Percentiles rank a stretch among this genome's conserved stretches.
phyloP scores from a whole-genome alignment of 176 grass and related monocot genomes.

The Rhynchospora breviuscula region DNA sequence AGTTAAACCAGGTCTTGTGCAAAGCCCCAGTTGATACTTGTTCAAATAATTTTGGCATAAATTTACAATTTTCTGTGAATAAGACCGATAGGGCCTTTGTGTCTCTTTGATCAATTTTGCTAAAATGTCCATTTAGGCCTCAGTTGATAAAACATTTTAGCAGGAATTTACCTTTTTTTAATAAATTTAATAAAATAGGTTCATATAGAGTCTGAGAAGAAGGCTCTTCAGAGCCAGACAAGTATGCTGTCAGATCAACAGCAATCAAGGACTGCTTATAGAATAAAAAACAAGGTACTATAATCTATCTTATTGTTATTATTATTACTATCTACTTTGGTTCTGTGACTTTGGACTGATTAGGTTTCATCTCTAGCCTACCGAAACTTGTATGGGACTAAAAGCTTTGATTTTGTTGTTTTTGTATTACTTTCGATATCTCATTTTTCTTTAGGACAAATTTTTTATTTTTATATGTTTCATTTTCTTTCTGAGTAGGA shows the following conservation, averaged over 20 bases:
- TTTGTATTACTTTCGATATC: neutral
- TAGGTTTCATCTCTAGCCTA: too few relatives aligned
- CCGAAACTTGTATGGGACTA: too few relatives aligned
- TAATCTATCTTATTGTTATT: too few relatives aligned
- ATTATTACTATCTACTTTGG: too few relatives aligned
- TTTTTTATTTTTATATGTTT: neutral
- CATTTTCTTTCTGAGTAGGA: neutral
- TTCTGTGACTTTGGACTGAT: too few relatives aligned
- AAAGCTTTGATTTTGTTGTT: too few relatives aligned
- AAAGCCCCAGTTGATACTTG: neutral
- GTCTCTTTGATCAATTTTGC: neutral
- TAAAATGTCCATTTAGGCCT: conserved; percentile 5
- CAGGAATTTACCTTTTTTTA: neutral
- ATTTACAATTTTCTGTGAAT: neutral
- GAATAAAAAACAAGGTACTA: conserved; percentile 73
- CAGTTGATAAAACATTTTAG: conserved; percentile 13
- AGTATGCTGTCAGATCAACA: conserved; percentile 52
- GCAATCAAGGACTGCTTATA: conserved; percentile 62
- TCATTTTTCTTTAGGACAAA: neutral
- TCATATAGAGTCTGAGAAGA: conserved; percentile 94
- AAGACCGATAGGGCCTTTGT: neutral
- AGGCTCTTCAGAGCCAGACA: conserved; percentile 47
- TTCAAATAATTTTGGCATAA: neutral
- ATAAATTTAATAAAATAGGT: conserved; percentile 68
- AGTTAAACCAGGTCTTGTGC: neutral